These are phyloP conservation scores for Lachancea sp. DNA, from an alignment of 805 yeast species.

Conservation along the genomic window DNA sequence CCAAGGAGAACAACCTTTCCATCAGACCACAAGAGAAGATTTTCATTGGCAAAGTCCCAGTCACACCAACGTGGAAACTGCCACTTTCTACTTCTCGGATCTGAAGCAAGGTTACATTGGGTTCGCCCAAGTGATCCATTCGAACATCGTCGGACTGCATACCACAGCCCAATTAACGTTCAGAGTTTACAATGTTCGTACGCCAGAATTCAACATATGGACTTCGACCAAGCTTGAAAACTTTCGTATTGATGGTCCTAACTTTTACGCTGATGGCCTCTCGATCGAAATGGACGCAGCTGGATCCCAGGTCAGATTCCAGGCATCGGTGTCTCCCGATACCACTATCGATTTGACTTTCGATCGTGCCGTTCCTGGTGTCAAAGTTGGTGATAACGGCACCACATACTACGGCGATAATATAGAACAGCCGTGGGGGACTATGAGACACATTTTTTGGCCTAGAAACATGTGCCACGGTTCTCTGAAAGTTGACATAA, in stretches of 20 bases:
- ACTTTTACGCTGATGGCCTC: constrained; percentile 73
- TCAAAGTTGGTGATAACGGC: constrained; percentile 88
- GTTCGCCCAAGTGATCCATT: constrained; percentile 91
- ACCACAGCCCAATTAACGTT: constrained; percentile 93
- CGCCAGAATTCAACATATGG: constrained; percentile 49
- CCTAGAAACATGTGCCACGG: constrained; percentile 79
- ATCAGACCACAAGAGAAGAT: constrained; percentile 58
- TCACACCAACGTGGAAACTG: constrained; percentile 91
- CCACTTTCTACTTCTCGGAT: constrained; percentile 78
- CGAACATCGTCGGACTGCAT: constrained; percentile 81
- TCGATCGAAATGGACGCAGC: constrained; percentile 55
- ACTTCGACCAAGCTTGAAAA: constrained; percentile 85
- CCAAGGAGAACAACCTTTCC: constrained; percentile 49
- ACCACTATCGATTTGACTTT: constrained; percentile 65
- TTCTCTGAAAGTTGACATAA: constrained; percentile 40
- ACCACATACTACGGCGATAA: constrained; percentile 82
- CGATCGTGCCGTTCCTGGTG: constrained; percentile 62
- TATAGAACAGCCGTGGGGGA: constrained; percentile 84
- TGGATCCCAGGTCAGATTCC: constrained; percentile 45
- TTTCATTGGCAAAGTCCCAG: constrained; percentile 68
- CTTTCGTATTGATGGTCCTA: constrained; percentile 63
- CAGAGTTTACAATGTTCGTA: constrained; percentile 48
- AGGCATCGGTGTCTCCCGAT: constrained; percentile 61
- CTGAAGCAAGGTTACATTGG: constrained; percentile 61
- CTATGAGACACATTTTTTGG: constrained; percentile 95